Percentiles rank a stretch among this genome's conserved stretches.
phyloP scores from a whole-genome alignment of 1,139 yeast species.

The Diutina catenulata region DNA sequence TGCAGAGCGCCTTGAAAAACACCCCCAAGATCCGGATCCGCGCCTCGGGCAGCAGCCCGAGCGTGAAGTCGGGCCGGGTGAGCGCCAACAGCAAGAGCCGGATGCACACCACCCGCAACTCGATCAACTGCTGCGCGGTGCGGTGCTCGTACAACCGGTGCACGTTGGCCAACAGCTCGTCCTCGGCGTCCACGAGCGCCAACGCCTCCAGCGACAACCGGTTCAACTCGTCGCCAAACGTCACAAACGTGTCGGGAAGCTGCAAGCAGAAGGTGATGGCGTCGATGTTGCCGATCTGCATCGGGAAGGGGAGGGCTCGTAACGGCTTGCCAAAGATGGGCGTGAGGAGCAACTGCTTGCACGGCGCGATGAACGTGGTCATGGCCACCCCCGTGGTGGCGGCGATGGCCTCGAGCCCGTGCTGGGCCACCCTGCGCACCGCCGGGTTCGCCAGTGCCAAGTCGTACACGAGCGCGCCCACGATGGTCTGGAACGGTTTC shows the following conservation, averaged over 20 bases:
- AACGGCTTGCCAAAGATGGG: conserved; percentile 96
- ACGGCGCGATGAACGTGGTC: conserved; percentile 68
- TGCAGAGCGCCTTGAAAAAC: conserved; percentile 85
- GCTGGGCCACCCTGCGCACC: conserved; percentile 76
- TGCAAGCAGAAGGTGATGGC: conserved; percentile 86
- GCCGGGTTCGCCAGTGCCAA: conserved; percentile 77
- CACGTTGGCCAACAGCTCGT: conserved; percentile 82
- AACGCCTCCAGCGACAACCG: conserved; percentile 80
- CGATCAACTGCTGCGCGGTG: conserved; percentile 78
- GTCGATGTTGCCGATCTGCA: conserved; percentile 97
- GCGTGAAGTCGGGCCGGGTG: conserved; percentile 66
- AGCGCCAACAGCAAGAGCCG: conserved; percentile 72
- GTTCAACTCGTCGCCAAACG: conserved; percentile 80
- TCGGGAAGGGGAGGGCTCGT: conserved; percentile 92
- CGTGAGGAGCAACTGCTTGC: conserved; percentile 68
- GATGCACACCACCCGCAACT: conserved; percentile 82
- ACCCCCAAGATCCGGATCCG: conserved; percentile 83
- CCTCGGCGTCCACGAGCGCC: conserved; percentile 95
- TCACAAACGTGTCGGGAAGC: conserved; percentile 68
- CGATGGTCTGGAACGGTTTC: conserved; percentile 72
- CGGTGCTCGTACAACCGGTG: conserved; percentile 78
- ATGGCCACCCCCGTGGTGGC: conserved; percentile 60
- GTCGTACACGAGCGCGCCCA: conserved; percentile 84
- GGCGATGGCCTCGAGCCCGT: conserved; percentile 55
- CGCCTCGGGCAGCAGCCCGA: conserved; percentile 71